Conservation (phyloP, 139 green algal genomes). For the Tetradesmus lagerheimii region DNA sequence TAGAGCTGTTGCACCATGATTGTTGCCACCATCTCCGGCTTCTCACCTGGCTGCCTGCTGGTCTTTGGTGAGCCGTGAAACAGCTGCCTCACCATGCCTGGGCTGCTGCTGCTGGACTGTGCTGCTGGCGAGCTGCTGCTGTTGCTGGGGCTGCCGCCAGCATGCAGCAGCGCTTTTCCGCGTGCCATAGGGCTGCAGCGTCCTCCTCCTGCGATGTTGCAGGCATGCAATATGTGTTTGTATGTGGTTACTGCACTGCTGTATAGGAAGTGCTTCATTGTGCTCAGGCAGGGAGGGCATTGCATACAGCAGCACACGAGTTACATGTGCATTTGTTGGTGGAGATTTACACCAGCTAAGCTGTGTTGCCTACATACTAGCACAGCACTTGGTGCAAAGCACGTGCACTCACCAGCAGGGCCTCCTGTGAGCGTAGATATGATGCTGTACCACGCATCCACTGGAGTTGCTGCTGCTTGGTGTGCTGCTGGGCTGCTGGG, state of each 20-base stretch:
- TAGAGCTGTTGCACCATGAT: too few species aligned
- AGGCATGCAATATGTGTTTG: too few species aligned
- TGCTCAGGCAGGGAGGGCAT: too few species aligned
- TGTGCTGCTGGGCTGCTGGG: neutral
- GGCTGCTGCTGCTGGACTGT: slow-evolving; percentile 9
- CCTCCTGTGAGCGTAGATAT: slow-evolving; percentile 4
- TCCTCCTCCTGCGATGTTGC: neutral
- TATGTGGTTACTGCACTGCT: too few species aligned
- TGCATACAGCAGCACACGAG: too few species aligned
- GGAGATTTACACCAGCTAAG: too few species aligned
- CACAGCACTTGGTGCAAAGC: too few species aligned
- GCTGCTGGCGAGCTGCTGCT: slow-evolving; percentile 14
- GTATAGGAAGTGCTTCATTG: too few species aligned
- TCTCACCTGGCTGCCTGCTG: slow-evolving; percentile 11
- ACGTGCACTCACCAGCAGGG: neutral
- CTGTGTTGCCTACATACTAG: too few species aligned
- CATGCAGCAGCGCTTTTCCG: neutral
- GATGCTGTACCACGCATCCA: slow-evolving; percentile 42
- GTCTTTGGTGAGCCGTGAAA: neutral
- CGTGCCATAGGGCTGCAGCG: neutral
- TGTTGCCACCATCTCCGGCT: neutral
- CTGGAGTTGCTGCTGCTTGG: neutral
- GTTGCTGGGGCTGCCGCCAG: neutral
- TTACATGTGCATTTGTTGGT: too few species aligned
- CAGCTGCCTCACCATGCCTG: slow-evolving; percentile 24